Evolutionary conservation across 257 asterid species (phyloP), one percentile per base, ranked within the genome.

Genomic region (Dorcoceras hygrometricum): DNA sequence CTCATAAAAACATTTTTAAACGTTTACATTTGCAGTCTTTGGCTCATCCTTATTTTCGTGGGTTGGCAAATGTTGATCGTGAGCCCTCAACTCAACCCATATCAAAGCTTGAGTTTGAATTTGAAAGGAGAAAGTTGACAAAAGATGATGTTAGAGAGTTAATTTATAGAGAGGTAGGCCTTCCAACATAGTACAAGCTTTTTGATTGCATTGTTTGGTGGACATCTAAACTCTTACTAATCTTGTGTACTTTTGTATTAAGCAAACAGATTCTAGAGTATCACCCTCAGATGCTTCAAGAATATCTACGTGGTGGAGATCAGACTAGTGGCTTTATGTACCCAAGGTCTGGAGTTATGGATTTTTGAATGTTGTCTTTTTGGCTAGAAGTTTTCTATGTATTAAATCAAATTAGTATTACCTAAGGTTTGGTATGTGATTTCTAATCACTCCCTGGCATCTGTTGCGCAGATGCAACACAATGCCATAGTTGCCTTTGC

Each of bases 211-310:
- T 75, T 71, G 65, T 56, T 62, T 63, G 54, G 9, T 65, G 57
- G 43, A 8, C 19, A 62, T 65, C 14, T 63, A 28, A 11, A 66
- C 57, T 39, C n/a, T 36, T 64, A 31, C 57, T 72, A 58, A 60
- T 70, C 68, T 8, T 51, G 65, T 63, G 14, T 12, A 60, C 57
- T 60, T 59, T 27, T 71, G 23, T 76, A 23, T 57, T 67, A 72
- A 59, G 56, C 66, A 51, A 76, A 75, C 95, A 93, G 98, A 93
- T 93, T 70, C 74, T 93, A 64, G 98, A 93, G 90, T 93, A 93
- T 76, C 96, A 93, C 71, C 98, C 98, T 55, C 89, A 93, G 82
- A 88, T 93, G 99, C 97, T 93, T 70, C 76, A 93, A 72, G 97
- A 93, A 80, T 86, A 90, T 86, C 87, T 81, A 57, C 82, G 80